Percentiles rank a stretch among this genome's conserved stretches.
These are phyloP conservation scores for Cryptosporidium tyzzeri DNA, from an alignment of 169 alveolate species.

Conservation along the genomic window DNA sequence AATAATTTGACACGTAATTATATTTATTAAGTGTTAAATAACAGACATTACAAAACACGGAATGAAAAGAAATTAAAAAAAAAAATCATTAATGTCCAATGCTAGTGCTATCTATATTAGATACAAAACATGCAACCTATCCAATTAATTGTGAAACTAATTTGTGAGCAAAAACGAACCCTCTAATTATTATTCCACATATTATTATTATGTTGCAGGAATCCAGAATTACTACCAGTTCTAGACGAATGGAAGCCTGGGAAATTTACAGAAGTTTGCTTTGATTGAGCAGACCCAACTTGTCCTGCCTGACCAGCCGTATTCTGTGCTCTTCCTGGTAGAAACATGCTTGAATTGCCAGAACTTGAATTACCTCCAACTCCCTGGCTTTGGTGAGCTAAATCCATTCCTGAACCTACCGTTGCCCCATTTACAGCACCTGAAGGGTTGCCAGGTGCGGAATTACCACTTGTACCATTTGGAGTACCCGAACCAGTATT, in stretches of 20 bases:
- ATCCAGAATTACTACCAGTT: conserved; percentile 36
- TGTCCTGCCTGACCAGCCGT: not conserved
- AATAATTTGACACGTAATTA: not conserved
- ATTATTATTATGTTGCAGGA: conserved; percentile 45
- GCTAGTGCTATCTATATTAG: not conserved
- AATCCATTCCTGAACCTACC: conserved; percentile 21
- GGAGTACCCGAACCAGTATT: conserved; percentile 3
- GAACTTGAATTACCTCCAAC: conserved; percentile 21
- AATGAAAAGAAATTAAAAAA: not conserved
- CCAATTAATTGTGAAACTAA: not conserved
- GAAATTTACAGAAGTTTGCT: conserved; percentile 47
- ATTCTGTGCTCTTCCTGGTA: conserved; percentile 42
- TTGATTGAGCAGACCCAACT: conserved; percentile 24
- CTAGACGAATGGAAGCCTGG: conserved; percentile 64
- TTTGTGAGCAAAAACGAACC: no score
- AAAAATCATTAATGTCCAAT: conserved; percentile 3
- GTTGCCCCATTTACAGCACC: conserved; percentile 33
- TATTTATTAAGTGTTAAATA: not conserved
- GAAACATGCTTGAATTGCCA: conserved; percentile 11
- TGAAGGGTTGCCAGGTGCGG: conserved; percentile 22
- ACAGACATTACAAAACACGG: no score
- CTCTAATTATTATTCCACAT: conserved; percentile 62
- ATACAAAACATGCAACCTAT: not conserved
- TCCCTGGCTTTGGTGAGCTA: not conserved
- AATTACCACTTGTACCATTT: conserved; percentile 8